Conservation (phyloP, 108 stramenopile species). For the Parietichytrium sp. region DNA sequence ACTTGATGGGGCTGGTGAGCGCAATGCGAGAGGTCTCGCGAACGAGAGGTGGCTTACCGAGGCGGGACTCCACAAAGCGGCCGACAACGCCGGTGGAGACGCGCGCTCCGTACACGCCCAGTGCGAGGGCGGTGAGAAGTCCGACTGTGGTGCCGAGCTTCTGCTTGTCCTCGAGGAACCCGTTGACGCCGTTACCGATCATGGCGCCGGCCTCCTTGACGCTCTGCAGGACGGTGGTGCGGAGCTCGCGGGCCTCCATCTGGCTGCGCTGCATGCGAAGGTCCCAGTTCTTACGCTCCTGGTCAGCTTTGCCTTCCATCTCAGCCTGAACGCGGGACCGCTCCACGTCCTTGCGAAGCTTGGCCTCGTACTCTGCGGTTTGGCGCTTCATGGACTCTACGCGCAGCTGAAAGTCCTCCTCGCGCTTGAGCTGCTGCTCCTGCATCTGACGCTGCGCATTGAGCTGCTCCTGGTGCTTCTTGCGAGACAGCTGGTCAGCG, state of each 20-base stretch:
- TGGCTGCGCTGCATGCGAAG: constrained; percentile 48
- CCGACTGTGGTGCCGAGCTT: constrained; percentile 40
- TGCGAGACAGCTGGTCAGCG: constrained; percentile 15
- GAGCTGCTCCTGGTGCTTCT: constrained; percentile 38
- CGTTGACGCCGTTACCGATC: constrained; percentile 25
- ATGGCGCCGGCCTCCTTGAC: not conserved
- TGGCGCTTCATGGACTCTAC: constrained; percentile 36
- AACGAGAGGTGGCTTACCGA: constrained; percentile 72
- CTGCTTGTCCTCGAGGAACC: constrained; percentile 39
- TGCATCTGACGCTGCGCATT: not conserved
- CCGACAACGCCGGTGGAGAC: constrained; percentile 57
- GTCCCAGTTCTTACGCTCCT: constrained; percentile 74
- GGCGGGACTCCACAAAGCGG: constrained; percentile 61
- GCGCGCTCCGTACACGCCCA: constrained; percentile 56
- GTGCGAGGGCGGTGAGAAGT: constrained; percentile 52
- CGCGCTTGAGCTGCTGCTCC: constrained; percentile 41
- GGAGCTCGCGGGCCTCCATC: constrained; percentile 23
- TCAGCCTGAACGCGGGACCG: constrained; percentile 37
- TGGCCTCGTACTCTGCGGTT: constrained; percentile 36
- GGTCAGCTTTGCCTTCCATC: constrained; percentile 35
- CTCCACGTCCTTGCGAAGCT: constrained; percentile 38
- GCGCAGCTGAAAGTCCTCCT: constrained; percentile 31
- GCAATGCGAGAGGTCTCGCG: constrained; percentile 68
- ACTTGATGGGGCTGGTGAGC: not conserved
- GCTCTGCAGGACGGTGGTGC: not conserved